Evolutionary conservation across 192 early-diverging fungal species (phyloP).

Genomic region (Backusella macrospora): DNA sequence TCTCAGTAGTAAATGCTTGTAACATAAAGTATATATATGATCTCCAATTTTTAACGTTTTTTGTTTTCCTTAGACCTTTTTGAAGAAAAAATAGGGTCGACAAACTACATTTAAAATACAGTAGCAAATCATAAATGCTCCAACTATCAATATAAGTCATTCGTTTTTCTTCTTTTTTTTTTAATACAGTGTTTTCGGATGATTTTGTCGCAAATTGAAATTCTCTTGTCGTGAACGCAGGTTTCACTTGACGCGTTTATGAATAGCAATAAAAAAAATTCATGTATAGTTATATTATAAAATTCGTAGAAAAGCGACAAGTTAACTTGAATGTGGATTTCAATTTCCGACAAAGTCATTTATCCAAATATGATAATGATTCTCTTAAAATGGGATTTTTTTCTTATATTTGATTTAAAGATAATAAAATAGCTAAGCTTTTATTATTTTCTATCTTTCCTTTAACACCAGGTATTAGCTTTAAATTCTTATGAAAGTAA

Average conservation of each 20-base stretch:
- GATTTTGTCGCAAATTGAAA: no score
- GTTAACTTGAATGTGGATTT: no score
- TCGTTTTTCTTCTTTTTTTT: background rate
- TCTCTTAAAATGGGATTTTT: background rate
- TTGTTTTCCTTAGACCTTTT: background rate
- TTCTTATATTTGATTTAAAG: background rate
- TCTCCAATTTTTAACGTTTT: background rate
- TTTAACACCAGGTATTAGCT: background rate
- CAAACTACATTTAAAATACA: background rate
- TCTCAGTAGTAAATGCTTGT: background rate
- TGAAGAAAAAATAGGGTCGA: background rate
- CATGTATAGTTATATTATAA: no score
- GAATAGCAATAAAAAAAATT: no score
- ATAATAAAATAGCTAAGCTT: background rate
- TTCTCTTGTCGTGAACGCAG: no score
- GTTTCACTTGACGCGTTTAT: no score
- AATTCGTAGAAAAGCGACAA: no score
- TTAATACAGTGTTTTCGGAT: no score
- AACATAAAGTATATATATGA: background rate
- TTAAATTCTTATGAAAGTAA: background rate
- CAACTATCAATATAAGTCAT: background rate
- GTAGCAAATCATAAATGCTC: background rate
- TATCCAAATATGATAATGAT: background rate
- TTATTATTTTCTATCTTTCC: background rate
- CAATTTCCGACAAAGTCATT: no score